A percentile compares a stretch with the other conserved stretches of the same genome.
These are phyloP conservation scores for Naganishia cerealis DNA, from an alignment of 1,284 basidiomycete species.

Conservation along the genomic window DNA sequence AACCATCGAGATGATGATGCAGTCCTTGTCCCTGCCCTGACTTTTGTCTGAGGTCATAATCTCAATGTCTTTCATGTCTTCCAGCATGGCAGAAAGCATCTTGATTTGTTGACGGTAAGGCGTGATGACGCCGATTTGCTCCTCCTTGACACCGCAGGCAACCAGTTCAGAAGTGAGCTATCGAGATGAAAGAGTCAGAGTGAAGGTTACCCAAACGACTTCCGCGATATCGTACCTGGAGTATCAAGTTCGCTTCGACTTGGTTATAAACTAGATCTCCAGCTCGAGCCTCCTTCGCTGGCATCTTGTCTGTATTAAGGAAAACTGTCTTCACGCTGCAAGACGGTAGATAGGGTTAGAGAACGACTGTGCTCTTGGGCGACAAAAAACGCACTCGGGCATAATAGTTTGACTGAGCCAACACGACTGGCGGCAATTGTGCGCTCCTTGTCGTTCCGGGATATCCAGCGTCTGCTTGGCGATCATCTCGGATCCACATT, in stretches of 20 bases:
- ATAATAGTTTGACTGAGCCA: slow-evolving; percentile 72
- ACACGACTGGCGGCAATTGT: slow-evolving; percentile 53
- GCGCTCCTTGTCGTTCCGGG: slow-evolving; percentile 44
- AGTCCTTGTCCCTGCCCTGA: slow-evolving; percentile 95
- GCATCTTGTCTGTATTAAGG: slow-evolving; percentile 81
- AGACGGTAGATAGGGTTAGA: slow-evolving; percentile 19
- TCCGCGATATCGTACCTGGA: slow-evolving; percentile 54
- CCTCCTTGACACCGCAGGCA: slow-evolving; percentile 64
- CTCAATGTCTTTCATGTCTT: slow-evolving; percentile 67
- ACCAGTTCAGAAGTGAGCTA: slow-evolving; percentile 69
- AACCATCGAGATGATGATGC: slow-evolving; percentile 89
- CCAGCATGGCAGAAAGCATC: slow-evolving; percentile 52
- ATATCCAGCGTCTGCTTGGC: slow-evolving; percentile 64
- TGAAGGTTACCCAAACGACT: not conserved
- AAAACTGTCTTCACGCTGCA: slow-evolving; percentile 79
- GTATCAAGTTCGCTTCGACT: slow-evolving; percentile 65
- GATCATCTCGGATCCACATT: slow-evolving; percentile 73
- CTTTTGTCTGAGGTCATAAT: slow-evolving; percentile 91
- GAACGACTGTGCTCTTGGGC: not conserved
- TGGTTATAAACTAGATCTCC: slow-evolving; percentile 87
- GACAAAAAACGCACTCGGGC: slow-evolving; percentile 59
- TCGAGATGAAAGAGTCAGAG: slow-evolving; percentile 31
- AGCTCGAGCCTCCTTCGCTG: slow-evolving; percentile 74
- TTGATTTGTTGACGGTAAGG: slow-evolving; percentile 95
- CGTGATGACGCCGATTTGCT: slow-evolving; percentile 83